Conservation (phyloP, 2,329 filamentous ascomycete genomes). For the Fusarium sp. region DNA sequence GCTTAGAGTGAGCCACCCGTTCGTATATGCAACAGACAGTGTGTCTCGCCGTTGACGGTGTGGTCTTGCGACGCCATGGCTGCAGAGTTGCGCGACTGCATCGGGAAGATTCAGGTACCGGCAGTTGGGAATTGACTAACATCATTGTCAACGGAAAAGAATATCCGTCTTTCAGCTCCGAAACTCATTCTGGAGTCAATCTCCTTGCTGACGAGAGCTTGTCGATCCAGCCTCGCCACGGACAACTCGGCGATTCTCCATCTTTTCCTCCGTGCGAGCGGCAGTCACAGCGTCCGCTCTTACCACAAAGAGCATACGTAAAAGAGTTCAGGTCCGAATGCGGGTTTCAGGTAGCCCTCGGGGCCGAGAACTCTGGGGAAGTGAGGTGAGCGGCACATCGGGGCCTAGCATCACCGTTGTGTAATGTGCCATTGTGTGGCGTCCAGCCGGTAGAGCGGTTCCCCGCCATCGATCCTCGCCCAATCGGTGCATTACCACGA, state of each 20-base stretch:
- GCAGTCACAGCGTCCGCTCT: neutral
- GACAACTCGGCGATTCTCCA: neutral
- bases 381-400: neutral
- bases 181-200: neutral
- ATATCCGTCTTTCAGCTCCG: neutral
- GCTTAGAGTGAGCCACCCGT: slow-evolving; percentile 2
- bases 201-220: neutral
- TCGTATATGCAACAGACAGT: slow-evolving; percentile 22
- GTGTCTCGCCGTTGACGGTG: neutral
- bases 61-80: neutral
- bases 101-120: neutral
- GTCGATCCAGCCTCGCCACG: neutral
- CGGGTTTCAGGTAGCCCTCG: slow-evolving; percentile 18
- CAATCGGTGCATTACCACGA: neutral
- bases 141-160: neutral
- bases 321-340: slow-evolving; percentile 5
- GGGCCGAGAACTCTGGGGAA: neutral
- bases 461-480: neutral
- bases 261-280: neutral
- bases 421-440: slow-evolving; percentile 17
- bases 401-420: slow-evolving; percentile 1
- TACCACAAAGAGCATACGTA: neutral
- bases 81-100: neutral
- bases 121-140: neutral
- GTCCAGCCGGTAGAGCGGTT: neutral